Conservation (phyloP, 169 alveolate species). For the Theileria sp. region DNA sequence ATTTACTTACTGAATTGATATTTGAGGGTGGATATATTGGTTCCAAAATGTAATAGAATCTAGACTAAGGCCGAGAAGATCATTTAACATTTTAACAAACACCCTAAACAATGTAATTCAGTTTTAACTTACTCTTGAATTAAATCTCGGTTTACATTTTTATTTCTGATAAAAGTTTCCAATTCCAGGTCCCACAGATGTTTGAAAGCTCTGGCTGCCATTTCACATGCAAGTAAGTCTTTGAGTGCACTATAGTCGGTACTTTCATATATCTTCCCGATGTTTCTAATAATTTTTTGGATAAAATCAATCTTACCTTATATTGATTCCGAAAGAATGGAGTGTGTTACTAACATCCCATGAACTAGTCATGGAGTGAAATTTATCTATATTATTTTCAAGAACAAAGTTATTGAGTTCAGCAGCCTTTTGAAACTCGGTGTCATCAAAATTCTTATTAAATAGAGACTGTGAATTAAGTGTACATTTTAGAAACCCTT, state of each 20-base stretch:
- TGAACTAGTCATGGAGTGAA: slow-evolving; percentile 62
- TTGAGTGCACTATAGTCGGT: slow-evolving; percentile 43
- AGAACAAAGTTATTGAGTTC: slow-evolving; percentile 56
- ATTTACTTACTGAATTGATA: slow-evolving; percentile 33
- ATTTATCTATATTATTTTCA: slow-evolving; percentile 58
- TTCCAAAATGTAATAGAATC: slow-evolving; percentile 51
- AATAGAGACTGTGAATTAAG: slow-evolving; percentile 35
- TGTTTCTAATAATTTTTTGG: slow-evolving; percentile 39
- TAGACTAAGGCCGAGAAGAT: slow-evolving; percentile 38
- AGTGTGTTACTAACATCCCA: slow-evolving; percentile 68
- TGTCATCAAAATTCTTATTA: slow-evolving; percentile 44
- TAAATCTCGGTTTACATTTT: background rate
- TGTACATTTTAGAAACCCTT: slow-evolving; percentile 53
- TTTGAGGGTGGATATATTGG: slow-evolving; percentile 41
- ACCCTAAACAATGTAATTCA: slow-evolving; percentile 3
- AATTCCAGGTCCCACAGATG: slow-evolving; percentile 50
- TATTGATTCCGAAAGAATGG: slow-evolving; percentile 74
- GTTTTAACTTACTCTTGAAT: slow-evolving; percentile 26
- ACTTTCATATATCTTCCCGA: slow-evolving; percentile 66
- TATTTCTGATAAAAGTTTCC: background rate
- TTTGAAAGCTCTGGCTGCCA: slow-evolving; percentile 54
- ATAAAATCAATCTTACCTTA: slow-evolving; percentile 41
- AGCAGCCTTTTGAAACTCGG: slow-evolving; percentile 43
- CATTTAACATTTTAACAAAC: slow-evolving; percentile 38
- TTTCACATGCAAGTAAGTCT: slow-evolving; percentile 44